Base-by-base conservation (phyloP, 139 green algal genomes). In the Zygnema cylindricum region DNA sequence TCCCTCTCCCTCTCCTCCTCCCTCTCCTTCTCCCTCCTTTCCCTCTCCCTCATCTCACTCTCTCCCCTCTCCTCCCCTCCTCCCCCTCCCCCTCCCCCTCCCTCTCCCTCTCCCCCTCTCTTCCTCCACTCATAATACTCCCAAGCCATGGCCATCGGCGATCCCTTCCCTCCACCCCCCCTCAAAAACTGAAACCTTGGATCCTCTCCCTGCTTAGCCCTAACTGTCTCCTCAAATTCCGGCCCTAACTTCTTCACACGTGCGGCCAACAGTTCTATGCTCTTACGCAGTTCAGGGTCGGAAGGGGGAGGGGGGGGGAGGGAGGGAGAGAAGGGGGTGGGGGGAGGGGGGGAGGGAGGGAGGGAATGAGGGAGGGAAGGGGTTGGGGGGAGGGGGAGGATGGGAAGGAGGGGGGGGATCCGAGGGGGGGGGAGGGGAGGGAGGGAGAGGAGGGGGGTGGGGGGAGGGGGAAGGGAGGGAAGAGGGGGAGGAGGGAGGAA, bases 231-330 rank as follows among this genome's bases (percentile, higher is more conserved):
- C 84, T 98, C 96, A 73, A 98, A 95, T 0, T 88, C 78, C 21
- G 83, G 54, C 7, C 96, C 96, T 57, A 95, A 96, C 49, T 94
- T 91, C 0, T 95, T 95, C 38, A 99, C 95, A 69, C 95, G 95
- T 36, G 90, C 81, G 1, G 96, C 95, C 33, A 98, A 76, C 39
- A 82, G 92, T 75, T 98, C 95, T 3, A 85, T 85, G 33, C 11
- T 85, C 77, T 85, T 85, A 3, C 11, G 2, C 16, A 85, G 57
- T 11, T 85, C 77, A 54, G 49, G 77, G 77, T 82, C 42, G 11
- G 39, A 3, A 41, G 77, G 77, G 77, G 49, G 77, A 79, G 40
- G 11, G 33, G 49, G 77, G 11, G 49, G 77, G 49, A 85, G 33
- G 16, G 49, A 16, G 3, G 77, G 71, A 63, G 49, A 25, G 49